phyloP scores from a whole-genome alignment of 2,329 filamentous ascomycete species.

The Rasamsonia emersonii region DNA sequence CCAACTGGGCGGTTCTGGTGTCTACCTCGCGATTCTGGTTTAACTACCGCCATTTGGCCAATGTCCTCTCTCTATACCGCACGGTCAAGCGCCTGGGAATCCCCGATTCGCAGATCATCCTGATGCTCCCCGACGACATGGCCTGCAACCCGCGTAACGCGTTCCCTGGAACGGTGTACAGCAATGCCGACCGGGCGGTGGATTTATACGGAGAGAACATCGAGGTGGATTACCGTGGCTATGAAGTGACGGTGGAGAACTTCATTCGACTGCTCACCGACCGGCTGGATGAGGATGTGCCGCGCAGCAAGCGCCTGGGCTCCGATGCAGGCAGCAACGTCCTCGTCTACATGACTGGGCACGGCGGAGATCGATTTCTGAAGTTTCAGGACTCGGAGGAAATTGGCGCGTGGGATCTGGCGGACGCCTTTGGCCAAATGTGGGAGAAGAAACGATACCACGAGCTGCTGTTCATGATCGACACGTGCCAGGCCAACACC shows the following conservation, averaged over 20 bases:
- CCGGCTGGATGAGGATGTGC: conserved; percentile 87
- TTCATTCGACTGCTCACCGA: conserved; percentile 95
- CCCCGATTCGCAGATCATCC: conserved; percentile 96
- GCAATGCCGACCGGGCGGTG: conserved; percentile 89
- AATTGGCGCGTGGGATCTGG: conserved; percentile 90
- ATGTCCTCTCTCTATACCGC: conserved; percentile 93
- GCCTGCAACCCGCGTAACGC: conserved; percentile 98
- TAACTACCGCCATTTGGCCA: conserved; percentile 97
- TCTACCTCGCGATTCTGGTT: conserved; percentile 99
- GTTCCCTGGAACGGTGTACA: conserved; percentile 96
- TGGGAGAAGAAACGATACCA: conserved; percentile 99
- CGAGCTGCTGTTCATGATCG: conserved; percentile 99
- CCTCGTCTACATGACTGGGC: conserved; percentile 97
- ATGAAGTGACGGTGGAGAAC: conserved; percentile 98
- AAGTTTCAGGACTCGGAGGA: conserved; percentile 99
- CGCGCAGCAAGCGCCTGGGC: conserved; percentile 82
- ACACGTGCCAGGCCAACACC: conserved; percentile 98
- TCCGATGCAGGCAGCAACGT: conserved; percentile 97
- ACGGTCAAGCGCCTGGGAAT: conserved; percentile 97
- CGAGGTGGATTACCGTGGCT: conserved; percentile 95
- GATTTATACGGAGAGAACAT: conserved; percentile 98
- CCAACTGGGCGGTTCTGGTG: conserved; percentile 98
- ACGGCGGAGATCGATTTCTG: conserved; percentile 93
- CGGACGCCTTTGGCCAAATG: conserved; percentile 98
- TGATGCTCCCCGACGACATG: conserved; percentile 99